Evolutionary conservation across 495 filamentous ascomycete genomes (phyloP).

Genomic region (Penicillium canariense): DNA sequence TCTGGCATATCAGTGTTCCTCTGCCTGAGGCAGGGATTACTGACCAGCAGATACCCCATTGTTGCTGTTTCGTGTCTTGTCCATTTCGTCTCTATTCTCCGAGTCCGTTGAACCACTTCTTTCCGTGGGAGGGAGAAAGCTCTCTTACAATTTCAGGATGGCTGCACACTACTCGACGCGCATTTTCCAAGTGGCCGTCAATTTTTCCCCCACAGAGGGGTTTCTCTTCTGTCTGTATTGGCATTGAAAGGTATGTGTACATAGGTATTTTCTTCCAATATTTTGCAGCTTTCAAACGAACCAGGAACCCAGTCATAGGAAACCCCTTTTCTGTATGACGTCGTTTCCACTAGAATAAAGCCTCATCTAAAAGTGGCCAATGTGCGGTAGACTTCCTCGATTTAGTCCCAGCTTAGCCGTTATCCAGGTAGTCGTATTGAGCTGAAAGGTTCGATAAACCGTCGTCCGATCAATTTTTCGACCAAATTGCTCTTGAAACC

Average conservation of each 20-base stretch:
- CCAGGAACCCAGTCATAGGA: too few relatives aligned
- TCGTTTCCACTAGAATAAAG: too few relatives aligned
- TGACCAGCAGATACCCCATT: constrained; percentile 28
- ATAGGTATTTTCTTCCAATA: too few relatives aligned
- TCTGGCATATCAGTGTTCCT: constrained; percentile 21
- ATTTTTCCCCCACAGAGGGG: not conserved
- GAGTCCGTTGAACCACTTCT: not conserved
- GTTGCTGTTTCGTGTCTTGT: constrained; percentile 19
- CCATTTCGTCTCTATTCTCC: constrained; percentile 9
- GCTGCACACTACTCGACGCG: not conserved
- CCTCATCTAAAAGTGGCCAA: too few relatives aligned
- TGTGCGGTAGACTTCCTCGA: too few relatives aligned
- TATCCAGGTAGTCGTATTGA: too few relatives aligned
- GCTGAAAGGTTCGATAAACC: too few relatives aligned
- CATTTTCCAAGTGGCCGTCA: not conserved
- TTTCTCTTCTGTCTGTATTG: not conserved
- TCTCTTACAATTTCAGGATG: constrained; percentile 6
- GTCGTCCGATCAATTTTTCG: too few relatives aligned
- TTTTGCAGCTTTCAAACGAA: too few relatives aligned
- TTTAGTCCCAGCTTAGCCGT: too few relatives aligned
- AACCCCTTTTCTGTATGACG: too few relatives aligned
- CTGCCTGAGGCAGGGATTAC: not conserved
- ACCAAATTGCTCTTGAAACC: too few relatives aligned
- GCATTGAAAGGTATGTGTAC: not conserved
- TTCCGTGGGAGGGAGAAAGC: not conserved